Percentiles rank a stretch among this genome's conserved stretches.
Evolutionary conservation across 208 protist species (phyloP).

Genomic region (Trypanosoma brucei): DNA sequence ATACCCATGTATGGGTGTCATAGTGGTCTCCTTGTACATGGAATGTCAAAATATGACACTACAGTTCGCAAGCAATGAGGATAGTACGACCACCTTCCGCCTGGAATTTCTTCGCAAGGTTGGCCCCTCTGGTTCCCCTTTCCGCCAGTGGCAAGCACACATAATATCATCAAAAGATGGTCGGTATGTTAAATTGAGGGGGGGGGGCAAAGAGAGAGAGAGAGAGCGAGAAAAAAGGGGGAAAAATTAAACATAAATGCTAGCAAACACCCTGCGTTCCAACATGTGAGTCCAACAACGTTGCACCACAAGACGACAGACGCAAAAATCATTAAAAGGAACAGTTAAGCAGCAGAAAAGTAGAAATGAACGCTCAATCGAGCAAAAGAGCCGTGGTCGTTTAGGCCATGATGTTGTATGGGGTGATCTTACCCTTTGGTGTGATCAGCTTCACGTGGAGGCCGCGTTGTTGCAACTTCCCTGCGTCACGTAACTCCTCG

Average conservation of each 20-base stretch:
- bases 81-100: not conserved
- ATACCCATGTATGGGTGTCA: constrained; percentile 16
- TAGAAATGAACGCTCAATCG: not conserved
- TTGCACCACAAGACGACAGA: not conserved
- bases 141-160: too few species aligned
- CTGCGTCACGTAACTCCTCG: constrained; percentile 50
- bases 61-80: not conserved
- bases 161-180: too few species aligned
- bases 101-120: not conserved
- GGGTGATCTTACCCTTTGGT: constrained; percentile 79
- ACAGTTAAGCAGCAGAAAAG: constrained; percentile 6
- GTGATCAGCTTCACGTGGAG: constrained; percentile 70
- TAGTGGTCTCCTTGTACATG: constrained; percentile 20
- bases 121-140: too few species aligned
- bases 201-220: too few species aligned
- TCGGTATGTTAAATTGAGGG: too few species aligned
- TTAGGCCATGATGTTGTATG: constrained; percentile 57
- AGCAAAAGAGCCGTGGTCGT: not conserved
- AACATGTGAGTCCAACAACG: too few species aligned
- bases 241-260: too few species aligned
- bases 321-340: constrained; percentile 2
- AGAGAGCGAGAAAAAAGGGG: too few species aligned
- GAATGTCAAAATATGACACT: not conserved
- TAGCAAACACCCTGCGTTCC: too few species aligned
- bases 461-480: constrained; percentile 66